Evolutionary conservation across 176 grass and related monocot species (phyloP).

Genomic region (Sorghum bicolor): Sorghum_bicolor_NCBIv3 NC_012872.2:52014001-52014500

Average conservation of each 20-base stretch:
- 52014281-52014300: conserved; percentile 16
- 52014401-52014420: conserved; percentile 23
- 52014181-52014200: not conserved
- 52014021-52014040: not conserved
- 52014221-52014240: not conserved
- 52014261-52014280: not conserved
- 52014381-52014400: not conserved
- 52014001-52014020: not conserved
- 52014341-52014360: conserved; percentile 1
- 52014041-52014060: not conserved
- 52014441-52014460: conserved; percentile 83
- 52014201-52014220: not conserved
- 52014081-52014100: not conserved
- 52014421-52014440: conserved; percentile 51
- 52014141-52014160: not conserved
- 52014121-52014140: not conserved
- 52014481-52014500: conserved; percentile 70
- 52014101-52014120: not conserved
- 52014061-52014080: not conserved
- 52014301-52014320: not conserved
- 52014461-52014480: conserved; percentile 89
- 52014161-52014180: not conserved
- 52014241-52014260: not conserved
- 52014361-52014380: not conserved
- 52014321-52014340: conserved; percentile 5